Base-by-base conservation (phyloP, 2,329 filamentous ascomycete genomes). In the Ramichloridium luteum region DNA sequence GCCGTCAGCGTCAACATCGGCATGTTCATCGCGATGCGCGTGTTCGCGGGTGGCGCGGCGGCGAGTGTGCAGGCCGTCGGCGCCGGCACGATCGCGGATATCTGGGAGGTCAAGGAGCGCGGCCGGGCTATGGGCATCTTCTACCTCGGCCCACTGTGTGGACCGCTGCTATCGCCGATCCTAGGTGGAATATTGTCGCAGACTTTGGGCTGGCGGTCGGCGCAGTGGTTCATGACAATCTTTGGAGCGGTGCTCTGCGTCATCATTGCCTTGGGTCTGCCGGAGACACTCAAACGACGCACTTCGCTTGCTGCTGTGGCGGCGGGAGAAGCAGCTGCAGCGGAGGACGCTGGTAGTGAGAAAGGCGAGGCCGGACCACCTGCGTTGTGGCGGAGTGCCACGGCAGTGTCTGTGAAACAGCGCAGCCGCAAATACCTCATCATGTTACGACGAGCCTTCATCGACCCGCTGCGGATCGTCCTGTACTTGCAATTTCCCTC, bases 21-120 rank as follows among this genome's bases (percentile, higher is more conserved):
- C 25, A 84, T 86, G 80, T 68, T 92, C 23, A 74, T 88, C 44
- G 68, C 80, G 23, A 80, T 86, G 65, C 72, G 83, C 10, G 60
- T 85, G 41, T 61, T 85, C 4, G 69, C 71, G 26, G 83, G 83
- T 23, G 83, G 81, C 13, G 80, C 81, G 3, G 74, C 81, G 0
- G 81, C 82, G 2, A 81, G 77, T 2, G 82, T 86, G 0, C 82
- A 88, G 53, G 78, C 82, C 5, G 81, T 90, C 5, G 82, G 83
- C 4, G 81, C 81, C 2, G 83, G 83, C 4, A 86, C 82, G 3
- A 81, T 90, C 36, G 76, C 82, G 27, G 82, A 90, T 50, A 65
- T 88, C 9, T 92, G 81, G 77, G 77, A 83, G 41, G 57, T 74
- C 0, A 66, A 62, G 29, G 77, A 88, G 52, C 65, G 83, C 30